A percentile compares a stretch with the other conserved stretches of the same genome.
Evolutionary conservation across 306 rosid genomes (phyloP).

Genomic region (Cercis canadensis): DNA sequence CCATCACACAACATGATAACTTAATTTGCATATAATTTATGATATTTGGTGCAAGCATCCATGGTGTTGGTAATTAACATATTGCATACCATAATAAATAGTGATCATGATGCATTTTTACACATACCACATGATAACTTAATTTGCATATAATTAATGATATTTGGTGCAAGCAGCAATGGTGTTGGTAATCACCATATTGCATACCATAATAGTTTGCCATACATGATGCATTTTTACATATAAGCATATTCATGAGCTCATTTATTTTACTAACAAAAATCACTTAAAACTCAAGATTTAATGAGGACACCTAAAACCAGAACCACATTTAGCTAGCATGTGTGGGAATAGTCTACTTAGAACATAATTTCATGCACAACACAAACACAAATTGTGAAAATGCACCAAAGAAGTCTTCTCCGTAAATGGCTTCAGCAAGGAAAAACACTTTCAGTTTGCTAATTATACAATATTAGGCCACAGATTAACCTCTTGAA

Average conservation of each 20-base stretch:
- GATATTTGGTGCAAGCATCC: neutral
- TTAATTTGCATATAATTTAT: neutral
- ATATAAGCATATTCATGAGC: neutral
- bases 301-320: neutral
- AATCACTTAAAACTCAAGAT: constrained; percentile 13
- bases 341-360: neutral
- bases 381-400: neutral
- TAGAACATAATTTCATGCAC: neutral
- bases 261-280: neutral
- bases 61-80: neutral
- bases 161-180: neutral
- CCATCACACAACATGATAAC: too few relatives aligned
- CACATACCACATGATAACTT: neutral
- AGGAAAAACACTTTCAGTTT: constrained; percentile 12
- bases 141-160: neutral
- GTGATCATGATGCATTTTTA: neutral
- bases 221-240: constrained; percentile 17
- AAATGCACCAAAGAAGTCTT: neutral
- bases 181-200: neutral
- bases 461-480: constrained; percentile 17
- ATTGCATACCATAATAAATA: constrained; percentile 12
- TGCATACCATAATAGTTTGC: neutral
- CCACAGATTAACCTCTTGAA: constrained; percentile 11
- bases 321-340: neutral
- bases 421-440: neutral